Conservation (phyloP, 495 filamentous ascomycete genomes). For the Aspergillus saccharolyticus region DNA sequence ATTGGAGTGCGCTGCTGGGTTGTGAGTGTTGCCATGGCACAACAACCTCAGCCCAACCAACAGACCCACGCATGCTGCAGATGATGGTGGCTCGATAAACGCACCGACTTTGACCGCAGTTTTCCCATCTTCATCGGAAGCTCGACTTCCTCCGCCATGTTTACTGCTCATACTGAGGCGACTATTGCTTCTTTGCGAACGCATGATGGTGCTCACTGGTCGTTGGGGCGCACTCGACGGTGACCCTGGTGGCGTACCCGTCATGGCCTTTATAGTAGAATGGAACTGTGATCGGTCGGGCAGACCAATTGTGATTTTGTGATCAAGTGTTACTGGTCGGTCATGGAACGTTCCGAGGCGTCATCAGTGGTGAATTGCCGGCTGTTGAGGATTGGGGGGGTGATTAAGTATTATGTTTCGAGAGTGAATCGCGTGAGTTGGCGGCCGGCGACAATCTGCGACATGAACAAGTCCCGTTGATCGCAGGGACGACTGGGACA, state of each 20-base stretch:
- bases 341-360: slow-evolving; percentile 11
- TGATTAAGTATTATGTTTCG: slow-evolving; percentile 9
- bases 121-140: slow-evolving; percentile 88
- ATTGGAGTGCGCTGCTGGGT: not conserved
- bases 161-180: slow-evolving; percentile 85
- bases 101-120: slow-evolving; percentile 99
- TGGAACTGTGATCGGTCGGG: slow-evolving; percentile 9
- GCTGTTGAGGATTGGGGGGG: not conserved
- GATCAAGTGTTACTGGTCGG: slow-evolving; percentile 16
- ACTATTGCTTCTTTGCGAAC: slow-evolving; percentile 76
- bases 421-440: slow-evolving; percentile 17
- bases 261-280: slow-evolving; percentile 36
- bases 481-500: not conserved
- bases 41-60: not conserved
- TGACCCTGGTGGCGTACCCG: slow-evolving; percentile 55
- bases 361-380: slow-evolving; percentile 19
- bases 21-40: slow-evolving; percentile 2
- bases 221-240: slow-evolving; percentile 56
- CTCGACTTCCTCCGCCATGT: slow-evolving; percentile 72
- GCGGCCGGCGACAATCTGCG: slow-evolving; percentile 22
- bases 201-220: slow-evolving; percentile 82
- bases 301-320: slow-evolving; percentile 17
- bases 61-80: slow-evolving; percentile 1
- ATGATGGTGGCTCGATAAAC: slow-evolving; percentile 34
- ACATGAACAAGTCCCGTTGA: slow-evolving; percentile 11